Evolutionary conservation across 2,329 filamentous ascomycete genomes (phyloP).

Genomic region (Fusarium proliferatum): DNA sequence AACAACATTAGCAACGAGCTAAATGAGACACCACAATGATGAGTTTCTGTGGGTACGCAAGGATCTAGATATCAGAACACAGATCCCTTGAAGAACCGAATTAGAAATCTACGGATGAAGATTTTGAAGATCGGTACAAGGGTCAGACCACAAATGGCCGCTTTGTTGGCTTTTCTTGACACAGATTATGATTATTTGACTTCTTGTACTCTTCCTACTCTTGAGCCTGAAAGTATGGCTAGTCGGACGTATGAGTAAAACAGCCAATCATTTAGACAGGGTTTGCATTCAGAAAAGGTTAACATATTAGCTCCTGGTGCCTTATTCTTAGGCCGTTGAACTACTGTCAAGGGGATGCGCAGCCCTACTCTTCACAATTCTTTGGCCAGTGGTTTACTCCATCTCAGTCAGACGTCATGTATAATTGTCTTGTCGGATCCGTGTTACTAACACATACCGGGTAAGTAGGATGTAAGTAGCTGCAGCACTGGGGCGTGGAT

Average conservation of each 20-base stretch:
- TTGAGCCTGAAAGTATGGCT: background rate
- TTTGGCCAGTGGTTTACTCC: background rate
- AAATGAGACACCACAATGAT: too few species aligned
- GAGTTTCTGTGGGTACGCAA: background rate
- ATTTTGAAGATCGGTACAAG: fast-evolving
- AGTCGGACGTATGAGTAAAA: background rate
- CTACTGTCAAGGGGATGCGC: background rate
- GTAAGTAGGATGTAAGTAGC: background rate
- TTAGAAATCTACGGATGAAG: too few species aligned
- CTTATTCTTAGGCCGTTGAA: fast-evolving
- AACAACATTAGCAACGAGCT: background rate
- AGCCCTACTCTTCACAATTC: background rate
- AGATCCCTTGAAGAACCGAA: background rate
- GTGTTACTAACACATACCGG: background rate
- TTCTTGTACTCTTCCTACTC: background rate
- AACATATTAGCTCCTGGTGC: background rate
- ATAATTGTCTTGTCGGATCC: background rate
- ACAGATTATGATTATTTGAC: background rate
- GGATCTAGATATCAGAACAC: background rate
- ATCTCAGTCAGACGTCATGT: background rate
- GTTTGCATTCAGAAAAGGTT: too few species aligned
- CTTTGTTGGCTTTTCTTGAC: background rate
- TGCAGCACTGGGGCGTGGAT: background rate
- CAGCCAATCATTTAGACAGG: fast-evolving
- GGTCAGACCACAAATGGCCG: background rate